Base-by-base conservation (phyloP, 2,329 filamentous ascomycete species). In the Xylariaceae sp. region DNA sequence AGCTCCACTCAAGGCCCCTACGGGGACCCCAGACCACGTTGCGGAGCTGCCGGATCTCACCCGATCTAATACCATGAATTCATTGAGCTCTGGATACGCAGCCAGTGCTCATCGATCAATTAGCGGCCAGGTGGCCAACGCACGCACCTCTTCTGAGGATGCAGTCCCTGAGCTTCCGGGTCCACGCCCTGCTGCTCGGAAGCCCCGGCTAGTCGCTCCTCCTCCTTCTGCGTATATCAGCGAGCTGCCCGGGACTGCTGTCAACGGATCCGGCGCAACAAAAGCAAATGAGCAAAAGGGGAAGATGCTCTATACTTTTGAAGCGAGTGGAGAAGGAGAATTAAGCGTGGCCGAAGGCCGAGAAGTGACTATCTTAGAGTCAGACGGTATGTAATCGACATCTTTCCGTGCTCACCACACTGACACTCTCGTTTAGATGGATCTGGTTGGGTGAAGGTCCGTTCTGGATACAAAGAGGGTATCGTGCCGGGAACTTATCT, bases 241-340 rank as follows among this genome's bases (percentile, higher is more conserved):
- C 59, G 81, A 87, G 56, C 71, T 85, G 36, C 81, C 86, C 5
- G 78, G 81, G 63, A 72, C 73, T 66, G 58, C 74, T 15, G 66
- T 73, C 0, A 79, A 80, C 54, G 77, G 75, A 10, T 68, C 68
- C 2, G 67, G 68, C 8, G 67, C 57, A 7, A 46, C 52, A 16
- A 65, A 63, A 48, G 39, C 69, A 18, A 56, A 77, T 52, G 82
- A 87, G 65, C 85, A 84, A 59, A 87, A 79, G 68, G 92, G 88
- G 45, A 95, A 86, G 71, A 95, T 97, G 92, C 63, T 96, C 1
- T 99, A 96, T 67, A 64, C 81, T 0, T 99, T 96, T 65, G 86
- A 95, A 59, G 88, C 86, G 8, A 86, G 78, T 49, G 87, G 86
- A 1, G 85, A 88, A 0, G 92, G 90, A 6, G 94, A 99, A 70